phyloP scores from a whole-genome alignment of 345 rosid genomes.

The Gossypium arboreum region DNA sequence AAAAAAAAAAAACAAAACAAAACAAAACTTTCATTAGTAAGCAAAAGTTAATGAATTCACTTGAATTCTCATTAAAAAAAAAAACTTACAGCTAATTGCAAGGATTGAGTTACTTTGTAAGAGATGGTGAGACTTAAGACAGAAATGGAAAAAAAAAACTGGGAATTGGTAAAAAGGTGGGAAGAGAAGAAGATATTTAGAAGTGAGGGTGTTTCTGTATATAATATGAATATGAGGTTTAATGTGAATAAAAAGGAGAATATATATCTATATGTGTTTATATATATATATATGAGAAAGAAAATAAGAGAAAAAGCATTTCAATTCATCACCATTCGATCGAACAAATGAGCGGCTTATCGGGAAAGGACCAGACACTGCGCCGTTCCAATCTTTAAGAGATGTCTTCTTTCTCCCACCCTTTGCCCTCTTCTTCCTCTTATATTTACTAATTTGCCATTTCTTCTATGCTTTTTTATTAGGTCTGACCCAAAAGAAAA shows the following conservation, averaged over 20 bases:
- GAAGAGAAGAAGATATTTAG: constrained; percentile 3
- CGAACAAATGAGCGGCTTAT: constrained; percentile 44
- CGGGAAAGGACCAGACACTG: constrained; percentile 41
- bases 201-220: neutral
- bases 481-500: too few relatives aligned
- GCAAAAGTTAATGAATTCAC: neutral
- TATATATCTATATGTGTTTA: too few relatives aligned
- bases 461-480: too few relatives aligned
- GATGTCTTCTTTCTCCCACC: neutral
- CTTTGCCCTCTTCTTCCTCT: constrained; percentile 14
- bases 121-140: neutral
- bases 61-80: neutral
- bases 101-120: constrained; percentile 12
- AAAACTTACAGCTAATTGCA: constrained; percentile 12
- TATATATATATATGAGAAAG: too few relatives aligned
- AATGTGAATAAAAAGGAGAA: neutral
- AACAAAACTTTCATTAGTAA: neutral
- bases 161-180: constrained; percentile 5
- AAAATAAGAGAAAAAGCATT: neutral
- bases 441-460: constrained; percentile 19
- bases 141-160: constrained; percentile 3
- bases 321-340: constrained; percentile 28
- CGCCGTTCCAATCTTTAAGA: constrained; percentile 36
- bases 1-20: too few relatives aligned
- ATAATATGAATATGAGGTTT: neutral